Base-by-base conservation (phyloP, 345 rosid genomes). In the Populus pruinosa region DNA sequence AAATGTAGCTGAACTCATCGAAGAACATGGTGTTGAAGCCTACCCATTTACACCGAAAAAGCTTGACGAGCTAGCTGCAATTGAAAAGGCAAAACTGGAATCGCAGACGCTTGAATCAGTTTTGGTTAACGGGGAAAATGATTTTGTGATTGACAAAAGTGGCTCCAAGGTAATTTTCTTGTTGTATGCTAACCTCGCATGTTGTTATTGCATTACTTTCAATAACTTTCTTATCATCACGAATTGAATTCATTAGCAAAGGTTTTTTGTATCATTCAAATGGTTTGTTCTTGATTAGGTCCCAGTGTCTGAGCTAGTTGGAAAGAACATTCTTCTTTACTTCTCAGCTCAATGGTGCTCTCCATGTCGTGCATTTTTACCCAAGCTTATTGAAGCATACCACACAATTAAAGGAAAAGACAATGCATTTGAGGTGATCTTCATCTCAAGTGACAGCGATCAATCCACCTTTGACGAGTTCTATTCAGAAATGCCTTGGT, bases 281-380 rank as follows among this genome's bases (percentile, higher is more conserved):
- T 68, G 38, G n/a, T 77, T 75, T 82, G 14, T 36, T 39, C 56
- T 69, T 62, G 47, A 12, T 6, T 77, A 90, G 94, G 86, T 94
- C 47, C 85, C 81, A 2, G 86, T 89, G 59, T 79, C 90, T 7
- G 89, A 83, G 25, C 86, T 91, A 67, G 91, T 81, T 59, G 94
- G 97, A 59, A 94, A 88, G 85, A 83, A 80, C 83, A 84, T 88
- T 75, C 88, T 91, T 25, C 80, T 94, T 44, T 90, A 89, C 81
- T 91, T 91, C 87, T 92, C 97, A 71, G 92, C 93, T 1, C 89
- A 89, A 72, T 87, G 97, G 93, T 90, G 89, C 67, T 85, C 86
- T 35, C 90, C 91, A 3, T 91, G 90, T 62, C 88, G 87, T 9
- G 90, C 84, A 13, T 92, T 92, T 83, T 78, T 89, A 16, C 93